Evolutionary conservation across 164 flowering plant genomes (phyloP).

Genomic region (Dillenia suffruticosa): DNA sequence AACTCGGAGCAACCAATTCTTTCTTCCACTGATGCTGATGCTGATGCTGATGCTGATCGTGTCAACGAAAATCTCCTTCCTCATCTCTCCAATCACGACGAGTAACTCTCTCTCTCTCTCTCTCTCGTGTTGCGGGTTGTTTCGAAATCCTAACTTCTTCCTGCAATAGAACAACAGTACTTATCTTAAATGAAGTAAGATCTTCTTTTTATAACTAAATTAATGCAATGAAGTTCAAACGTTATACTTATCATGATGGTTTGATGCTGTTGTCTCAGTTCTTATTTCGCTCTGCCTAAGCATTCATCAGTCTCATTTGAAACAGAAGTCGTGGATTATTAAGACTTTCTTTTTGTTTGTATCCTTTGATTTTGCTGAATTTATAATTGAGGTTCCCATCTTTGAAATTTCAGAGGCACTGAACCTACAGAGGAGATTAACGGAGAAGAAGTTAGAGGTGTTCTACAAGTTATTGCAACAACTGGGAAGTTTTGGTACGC

Average conservation of each 20-base stretch:
- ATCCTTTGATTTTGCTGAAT: no score
- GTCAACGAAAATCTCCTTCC: constrained; percentile 8
- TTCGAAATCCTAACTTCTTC: no score
- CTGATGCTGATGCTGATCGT: constrained; percentile 4
- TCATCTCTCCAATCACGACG: constrained; percentile 8
- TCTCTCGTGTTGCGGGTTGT: neutral
- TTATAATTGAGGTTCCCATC: no score
- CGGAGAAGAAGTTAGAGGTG: constrained; percentile 50
- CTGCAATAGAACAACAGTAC: no score
- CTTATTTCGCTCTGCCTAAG: neutral
- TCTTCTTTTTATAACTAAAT: neutral
- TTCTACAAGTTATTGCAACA: constrained; percentile 60
- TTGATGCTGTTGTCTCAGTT: neutral
- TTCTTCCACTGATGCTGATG: constrained; percentile 6
- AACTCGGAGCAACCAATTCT: constrained; percentile 5
- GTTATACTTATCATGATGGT: no score
- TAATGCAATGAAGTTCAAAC: neutral
- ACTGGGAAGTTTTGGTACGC: constrained; percentile 80
- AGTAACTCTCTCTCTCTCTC: neutral
- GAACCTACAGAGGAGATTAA: constrained; percentile 28
- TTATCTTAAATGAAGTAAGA: neutral
- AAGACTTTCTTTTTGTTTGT: no score
- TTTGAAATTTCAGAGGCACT: constrained; percentile 12
- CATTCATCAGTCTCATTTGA: no score
- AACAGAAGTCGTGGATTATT: no score